phyloP scores from a whole-genome alignment of 2,329 filamentous ascomycete genomes.

The Neospermospora avenae region DNA sequence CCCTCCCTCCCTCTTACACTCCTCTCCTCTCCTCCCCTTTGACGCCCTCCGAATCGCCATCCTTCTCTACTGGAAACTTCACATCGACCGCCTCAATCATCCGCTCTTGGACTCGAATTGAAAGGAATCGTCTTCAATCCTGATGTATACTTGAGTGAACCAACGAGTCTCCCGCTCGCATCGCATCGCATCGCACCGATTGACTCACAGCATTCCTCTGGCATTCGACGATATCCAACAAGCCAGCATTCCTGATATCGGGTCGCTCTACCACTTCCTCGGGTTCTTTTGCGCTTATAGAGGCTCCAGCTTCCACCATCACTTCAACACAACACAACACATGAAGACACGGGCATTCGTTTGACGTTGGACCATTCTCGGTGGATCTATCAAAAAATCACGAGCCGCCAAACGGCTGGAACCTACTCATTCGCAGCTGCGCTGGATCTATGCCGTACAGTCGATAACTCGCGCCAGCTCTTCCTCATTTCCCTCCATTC shows the following conservation, averaged over 20 bases:
- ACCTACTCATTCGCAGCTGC: not conserved
- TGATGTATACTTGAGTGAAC: too few relatives aligned
- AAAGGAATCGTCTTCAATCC: too few relatives aligned
- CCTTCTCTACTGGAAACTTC: too few relatives aligned
- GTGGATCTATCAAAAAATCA: not conserved
- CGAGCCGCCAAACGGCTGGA: not conserved
- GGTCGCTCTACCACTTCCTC: not conserved
- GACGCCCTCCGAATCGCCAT: not conserved
- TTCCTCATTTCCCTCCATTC: conserved; percentile 21
- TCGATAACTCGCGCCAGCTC: conserved; percentile 15
- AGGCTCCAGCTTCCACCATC: not conserved
- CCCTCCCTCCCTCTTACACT: not conserved
- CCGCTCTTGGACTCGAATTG: too few relatives aligned
- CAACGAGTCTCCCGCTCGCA: too few relatives aligned
- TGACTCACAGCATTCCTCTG: too few relatives aligned
- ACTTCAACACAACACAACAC: not conserved
- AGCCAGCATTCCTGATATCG: not conserved
- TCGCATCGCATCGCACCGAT: too few relatives aligned
- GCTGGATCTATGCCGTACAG: conserved; percentile 21
- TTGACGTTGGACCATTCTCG: not conserved
- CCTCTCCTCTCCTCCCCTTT: not conserved
- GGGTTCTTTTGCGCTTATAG: not conserved
- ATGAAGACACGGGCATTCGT: not conserved
- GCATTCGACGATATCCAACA: too few relatives aligned
- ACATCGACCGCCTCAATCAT: too few relatives aligned